Percentiles rank a stretch among this genome's conserved stretches.
Conservation (phyloP, 208 protist genomes). For the Trypanosoma cruzi region DNA sequence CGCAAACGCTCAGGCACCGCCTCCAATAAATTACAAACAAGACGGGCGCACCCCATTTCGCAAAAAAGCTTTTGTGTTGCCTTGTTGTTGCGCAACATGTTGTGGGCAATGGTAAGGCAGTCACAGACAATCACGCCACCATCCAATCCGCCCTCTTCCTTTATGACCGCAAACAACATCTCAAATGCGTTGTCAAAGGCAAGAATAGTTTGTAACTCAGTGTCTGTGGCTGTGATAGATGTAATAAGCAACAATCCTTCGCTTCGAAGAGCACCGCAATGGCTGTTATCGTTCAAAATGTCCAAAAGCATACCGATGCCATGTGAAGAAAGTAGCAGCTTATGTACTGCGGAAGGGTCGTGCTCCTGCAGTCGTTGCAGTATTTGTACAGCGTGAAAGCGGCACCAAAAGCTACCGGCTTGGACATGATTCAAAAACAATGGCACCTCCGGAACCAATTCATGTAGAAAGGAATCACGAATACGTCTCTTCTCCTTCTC, state of each 20-base stretch:
- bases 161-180: slow-evolving; percentile 58
- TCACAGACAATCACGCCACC: slow-evolving; percentile 68
- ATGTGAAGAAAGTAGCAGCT: slow-evolving; percentile 57
- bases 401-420: slow-evolving; percentile 44
- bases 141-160: slow-evolving; percentile 52
- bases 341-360: slow-evolving; percentile 52
- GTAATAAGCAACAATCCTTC: slow-evolving; percentile 66
- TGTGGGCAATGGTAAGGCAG: slow-evolving; percentile 78
- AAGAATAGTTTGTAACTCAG: slow-evolving; percentile 78
- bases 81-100: slow-evolving; percentile 84
- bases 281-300: slow-evolving; percentile 52
- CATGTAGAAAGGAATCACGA: slow-evolving; percentile 52
- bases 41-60: slow-evolving; percentile 71
- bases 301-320: slow-evolving; percentile 62
- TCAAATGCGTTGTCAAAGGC: slow-evolving; percentile 87
- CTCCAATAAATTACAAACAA: slow-evolving; percentile 57
- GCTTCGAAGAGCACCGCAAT: slow-evolving; percentile 50
- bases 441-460: slow-evolving; percentile 45
- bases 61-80: slow-evolving; percentile 85
- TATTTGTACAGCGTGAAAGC: slow-evolving; percentile 60
- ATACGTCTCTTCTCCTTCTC: slow-evolving; percentile 46
- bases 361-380: slow-evolving; percentile 70
- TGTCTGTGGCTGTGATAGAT: slow-evolving; percentile 62
- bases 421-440: slow-evolving; percentile 44
- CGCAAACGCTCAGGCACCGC: slow-evolving; percentile 32